A percentile compares a stretch with the other conserved stretches of the same genome.
phyloP scores from a whole-genome alignment of 2,329 filamentous ascomycete genomes.

The Botrytis pseudocinerea region DNA sequence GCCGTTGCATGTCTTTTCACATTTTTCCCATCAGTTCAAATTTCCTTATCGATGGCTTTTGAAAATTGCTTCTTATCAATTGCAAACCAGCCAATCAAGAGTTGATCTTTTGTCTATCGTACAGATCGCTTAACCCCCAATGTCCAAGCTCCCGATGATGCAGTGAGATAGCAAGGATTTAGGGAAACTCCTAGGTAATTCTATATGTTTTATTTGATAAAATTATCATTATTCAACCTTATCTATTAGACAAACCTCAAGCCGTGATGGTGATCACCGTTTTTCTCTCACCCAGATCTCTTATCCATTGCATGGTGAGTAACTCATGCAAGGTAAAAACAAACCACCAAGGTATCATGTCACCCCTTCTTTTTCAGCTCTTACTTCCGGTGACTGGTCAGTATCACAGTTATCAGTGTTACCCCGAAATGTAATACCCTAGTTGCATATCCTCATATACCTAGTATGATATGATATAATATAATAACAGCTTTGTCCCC shows the following conservation, averaged over 20 bases:
- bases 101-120: background rate
- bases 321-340: background rate
- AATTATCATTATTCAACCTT: slow-evolving; percentile 15
- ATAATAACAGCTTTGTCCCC: slow-evolving; percentile 7
- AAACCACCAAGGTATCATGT: background rate
- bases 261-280: background rate
- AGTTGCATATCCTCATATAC: slow-evolving; percentile 3
- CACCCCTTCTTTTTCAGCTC: background rate
- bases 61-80: slow-evolving; percentile 4
- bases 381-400: background rate
- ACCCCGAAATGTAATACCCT: background rate
- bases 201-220: slow-evolving; percentile 19
- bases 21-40: background rate
- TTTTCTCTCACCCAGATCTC: background rate
- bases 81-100: slow-evolving; percentile 9
- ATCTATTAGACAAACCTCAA: slow-evolving; percentile 2
- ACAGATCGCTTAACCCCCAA: slow-evolving; percentile 19
- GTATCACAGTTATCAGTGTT: slow-evolving; percentile 11
- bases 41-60: slow-evolving; percentile 18
- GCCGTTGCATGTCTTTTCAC: background rate
- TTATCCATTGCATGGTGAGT: slow-evolving; percentile 2
- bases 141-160: slow-evolving; percentile 17
- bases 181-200: background rate
- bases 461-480: slow-evolving; percentile 10
- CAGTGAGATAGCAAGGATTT: slow-evolving; percentile 16